Evolutionary conservation across 2,329 filamentous ascomycete genomes (phyloP), one percentile per base, ranked within the genome.

Genomic region (Plectosphaerella plurivora): DNA sequence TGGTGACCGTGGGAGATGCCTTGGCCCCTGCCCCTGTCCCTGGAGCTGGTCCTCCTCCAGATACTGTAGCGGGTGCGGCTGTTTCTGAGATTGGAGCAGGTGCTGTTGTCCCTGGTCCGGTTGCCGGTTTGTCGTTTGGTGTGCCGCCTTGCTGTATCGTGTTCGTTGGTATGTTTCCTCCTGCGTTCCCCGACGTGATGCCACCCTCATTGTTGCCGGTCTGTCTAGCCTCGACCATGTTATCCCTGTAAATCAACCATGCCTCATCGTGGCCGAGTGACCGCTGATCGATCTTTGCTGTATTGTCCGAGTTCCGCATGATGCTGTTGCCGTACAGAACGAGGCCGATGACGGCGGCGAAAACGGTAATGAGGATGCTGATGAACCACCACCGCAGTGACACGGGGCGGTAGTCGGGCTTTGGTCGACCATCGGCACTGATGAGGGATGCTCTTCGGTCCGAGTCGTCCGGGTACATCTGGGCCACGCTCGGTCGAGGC

Each of bases 381-480:
- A 70, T 60, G 45, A 69, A 70, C 3, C 64, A 65, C 66, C 66
- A 68, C 53, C 60, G 59, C 50, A 70, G 52, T 16, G 67, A 57
- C 47, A 57, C 64, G 1, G 67, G 67, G 50, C 63, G 63, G 56
- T 69, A 68, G 56, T 64, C 59, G 2, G 63, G 60, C n/a, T 49
- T 36, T 20, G 51, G 42, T 49, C 41, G 35, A n/a, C n/a, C 28
- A 33, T 33, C 28, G 11, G 28, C 28, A 8, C 28, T 33, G 7
- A 33, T 33, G 8, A 33, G 3, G 28, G 28, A 33, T 9, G 28
- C 28, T 8, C 28, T 33, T 9, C 28, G 28, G 28, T 33, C 28
- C 28, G 28, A 33, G 28, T 33, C 28, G 28, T 33, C 28, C 28
- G 28, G 28, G 28, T 33, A 33, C 11, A 33, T 33, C 7, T 33